These are phyloP conservation scores for Penicillium taxi DNA, from an alignment of 495 filamentous ascomycete species.

Conservation along the genomic window DNA sequence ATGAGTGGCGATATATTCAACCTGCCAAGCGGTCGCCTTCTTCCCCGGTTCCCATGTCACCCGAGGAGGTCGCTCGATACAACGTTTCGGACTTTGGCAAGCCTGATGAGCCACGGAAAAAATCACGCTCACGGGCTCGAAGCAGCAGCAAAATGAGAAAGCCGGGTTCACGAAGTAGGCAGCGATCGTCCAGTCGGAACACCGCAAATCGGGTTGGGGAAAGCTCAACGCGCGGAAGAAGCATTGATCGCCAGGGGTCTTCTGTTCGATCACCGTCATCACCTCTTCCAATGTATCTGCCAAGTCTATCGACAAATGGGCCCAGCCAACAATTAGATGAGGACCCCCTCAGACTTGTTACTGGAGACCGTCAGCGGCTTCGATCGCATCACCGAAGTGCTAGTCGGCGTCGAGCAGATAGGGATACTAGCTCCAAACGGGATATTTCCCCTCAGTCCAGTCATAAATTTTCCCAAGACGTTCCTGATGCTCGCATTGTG, in stretches of 20 bases:
- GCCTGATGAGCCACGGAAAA: constrained; percentile 33
- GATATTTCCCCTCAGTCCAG: constrained; percentile 42
- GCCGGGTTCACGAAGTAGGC: constrained; percentile 27
- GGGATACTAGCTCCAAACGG: constrained; percentile 35
- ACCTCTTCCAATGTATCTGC: constrained; percentile 59
- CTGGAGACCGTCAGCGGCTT: constrained; percentile 54
- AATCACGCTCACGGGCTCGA: constrained; percentile 31
- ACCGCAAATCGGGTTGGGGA: constrained; percentile 41
- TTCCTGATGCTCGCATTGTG: constrained; percentile 42
- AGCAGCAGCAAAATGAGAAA: constrained; percentile 35
- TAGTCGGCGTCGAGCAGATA: constrained; percentile 40
- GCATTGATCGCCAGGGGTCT: constrained; percentile 49
- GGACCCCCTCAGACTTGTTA: constrained; percentile 53
- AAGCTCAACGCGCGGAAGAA: constrained; percentile 41
- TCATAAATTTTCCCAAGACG: constrained; percentile 16
- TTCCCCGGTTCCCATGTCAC: constrained; percentile 87
- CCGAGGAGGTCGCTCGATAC: constrained; percentile 63
- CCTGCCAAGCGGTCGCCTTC: constrained; percentile 83
- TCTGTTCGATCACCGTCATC: constrained; percentile 69
- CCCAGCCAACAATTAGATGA: constrained; percentile 35
- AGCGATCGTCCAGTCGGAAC: constrained; percentile 36
- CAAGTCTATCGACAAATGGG: constrained; percentile 33
- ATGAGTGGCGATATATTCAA: constrained; percentile 58
- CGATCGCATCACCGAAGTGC: constrained; percentile 51
- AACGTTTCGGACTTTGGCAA: constrained; percentile 40